Percentiles rank a stretch among this genome's conserved stretches.
phyloP scores from a whole-genome alignment of 176 grass and related monocot genomes.

The Chrysopogon serrulatus region DNA sequence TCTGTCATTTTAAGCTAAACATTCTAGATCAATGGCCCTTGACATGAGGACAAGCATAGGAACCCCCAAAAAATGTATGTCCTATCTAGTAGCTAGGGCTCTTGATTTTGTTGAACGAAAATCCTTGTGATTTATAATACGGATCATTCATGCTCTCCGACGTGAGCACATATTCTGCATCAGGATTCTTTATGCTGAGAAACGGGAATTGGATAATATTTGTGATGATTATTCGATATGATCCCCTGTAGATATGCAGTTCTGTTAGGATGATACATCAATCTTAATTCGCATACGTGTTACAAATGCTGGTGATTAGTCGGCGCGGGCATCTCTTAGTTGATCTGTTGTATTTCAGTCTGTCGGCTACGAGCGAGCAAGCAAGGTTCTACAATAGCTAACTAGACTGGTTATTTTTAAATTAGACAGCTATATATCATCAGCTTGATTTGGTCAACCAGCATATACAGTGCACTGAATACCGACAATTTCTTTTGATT shows the following conservation, averaged over 20 bases:
- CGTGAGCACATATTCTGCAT: slow-evolving; percentile 3
- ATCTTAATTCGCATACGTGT: slow-evolving; percentile 7
- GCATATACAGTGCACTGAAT: slow-evolving; percentile 10
- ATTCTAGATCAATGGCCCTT: slow-evolving; percentile 17
- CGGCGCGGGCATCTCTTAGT: slow-evolving; percentile 7
- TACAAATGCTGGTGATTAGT: neutral
- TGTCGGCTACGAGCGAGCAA: slow-evolving; percentile 20
- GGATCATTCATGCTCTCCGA: slow-evolving; percentile 19
- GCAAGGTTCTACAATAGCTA: neutral
- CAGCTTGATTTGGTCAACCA: slow-evolving; percentile 24
- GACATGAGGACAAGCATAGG: neutral
- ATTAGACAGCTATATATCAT: neutral
- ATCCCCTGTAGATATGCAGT: slow-evolving; percentile 3
- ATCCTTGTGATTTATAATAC: neutral
- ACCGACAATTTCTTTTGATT: neutral
- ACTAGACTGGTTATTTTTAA: neutral
- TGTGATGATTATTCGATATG: slow-evolving; percentile 13
- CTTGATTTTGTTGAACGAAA: slow-evolving; percentile 10
- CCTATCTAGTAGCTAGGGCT: neutral
- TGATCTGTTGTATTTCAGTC: slow-evolving; percentile 12
- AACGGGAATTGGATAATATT: neutral
- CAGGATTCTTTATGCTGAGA: neutral
- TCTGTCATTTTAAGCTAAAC: slow-evolving; percentile 15
- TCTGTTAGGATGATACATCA: slow-evolving; percentile 6
- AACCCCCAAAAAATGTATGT: neutral